Evolutionary conservation across 306 rosid species (phyloP).

Genomic region (Quercus parvula): DNA sequence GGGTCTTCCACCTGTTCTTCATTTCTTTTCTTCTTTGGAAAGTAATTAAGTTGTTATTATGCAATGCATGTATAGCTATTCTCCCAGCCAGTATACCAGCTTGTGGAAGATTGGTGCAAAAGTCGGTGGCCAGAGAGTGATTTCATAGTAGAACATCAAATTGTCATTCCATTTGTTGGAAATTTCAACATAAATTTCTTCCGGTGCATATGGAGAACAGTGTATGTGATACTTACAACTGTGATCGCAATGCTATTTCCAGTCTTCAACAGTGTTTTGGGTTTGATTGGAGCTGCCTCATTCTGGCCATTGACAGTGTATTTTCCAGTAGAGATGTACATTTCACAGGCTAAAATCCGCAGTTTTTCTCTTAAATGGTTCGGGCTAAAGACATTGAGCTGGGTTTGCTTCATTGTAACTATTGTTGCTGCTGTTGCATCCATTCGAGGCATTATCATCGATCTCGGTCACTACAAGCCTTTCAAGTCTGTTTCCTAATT

Average conservation of each 20-base stretch:
- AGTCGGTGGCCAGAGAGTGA: conserved; percentile 37
- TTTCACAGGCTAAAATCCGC: conserved; percentile 34
- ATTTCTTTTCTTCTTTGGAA: background rate
- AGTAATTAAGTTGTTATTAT: background rate
- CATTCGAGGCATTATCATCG: conserved; percentile 37
- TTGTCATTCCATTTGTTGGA: conserved; percentile 31
- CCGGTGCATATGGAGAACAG: conserved; percentile 39
- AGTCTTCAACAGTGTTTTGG: conserved; percentile 58
- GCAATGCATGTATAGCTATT: conserved; percentile 32
- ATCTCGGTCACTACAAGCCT: conserved; percentile 39
- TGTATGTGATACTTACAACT: conserved; percentile 32
- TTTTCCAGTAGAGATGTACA: conserved; percentile 60
- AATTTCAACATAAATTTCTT: conserved; percentile 38
- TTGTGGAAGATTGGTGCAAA: conserved; percentile 24
- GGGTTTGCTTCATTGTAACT: conserved; percentile 38
- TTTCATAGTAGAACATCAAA: conserved; percentile 31
- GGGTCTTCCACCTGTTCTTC: background rate
- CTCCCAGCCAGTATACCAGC: conserved; percentile 26
- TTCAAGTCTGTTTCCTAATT: conserved; percentile 19
- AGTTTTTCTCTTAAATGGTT: conserved; percentile 41
- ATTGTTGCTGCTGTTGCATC: conserved; percentile 52
- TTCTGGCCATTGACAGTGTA: conserved; percentile 66
- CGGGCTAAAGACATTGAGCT: conserved; percentile 28
- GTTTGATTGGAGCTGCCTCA: conserved; percentile 45
- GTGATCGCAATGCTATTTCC: conserved; percentile 43